phyloP scores from a whole-genome alignment of 2,329 filamentous ascomycete genomes.

The Alternaria tenuissima region DNA sequence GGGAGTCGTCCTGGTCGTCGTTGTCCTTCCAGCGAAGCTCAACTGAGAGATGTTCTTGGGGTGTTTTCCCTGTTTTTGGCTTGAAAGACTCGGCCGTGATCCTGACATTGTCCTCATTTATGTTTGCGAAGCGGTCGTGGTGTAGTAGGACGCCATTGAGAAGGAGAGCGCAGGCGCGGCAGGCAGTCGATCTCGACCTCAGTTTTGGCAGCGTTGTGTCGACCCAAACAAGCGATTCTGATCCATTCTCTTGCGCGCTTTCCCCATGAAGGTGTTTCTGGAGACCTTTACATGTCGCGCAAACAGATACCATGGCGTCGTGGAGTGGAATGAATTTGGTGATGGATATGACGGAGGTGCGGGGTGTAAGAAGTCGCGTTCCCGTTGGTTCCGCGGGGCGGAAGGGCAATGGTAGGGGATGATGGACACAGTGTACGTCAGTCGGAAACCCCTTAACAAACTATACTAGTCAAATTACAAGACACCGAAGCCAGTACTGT shows the following conservation, averaged over 20 bases:
- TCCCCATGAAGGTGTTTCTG: constrained; percentile 40
- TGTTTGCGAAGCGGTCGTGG: constrained; percentile 38
- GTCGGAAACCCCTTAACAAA: constrained; percentile 15
- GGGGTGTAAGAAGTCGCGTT: constrained; percentile 19
- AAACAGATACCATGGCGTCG: constrained; percentile 40
- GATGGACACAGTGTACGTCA: constrained; percentile 14
- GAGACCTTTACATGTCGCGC: constrained; percentile 45
- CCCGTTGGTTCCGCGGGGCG: constrained; percentile 20
- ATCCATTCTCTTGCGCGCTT: constrained; percentile 22
- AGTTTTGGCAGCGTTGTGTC: constrained; percentile 41
- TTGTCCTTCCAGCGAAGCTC: constrained; percentile 43
- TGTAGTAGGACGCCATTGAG: constrained; percentile 46
- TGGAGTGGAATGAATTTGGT: background rate
- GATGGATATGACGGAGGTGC: constrained; percentile 11
- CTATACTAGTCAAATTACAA: constrained; percentile 2
- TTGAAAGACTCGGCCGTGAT: constrained; percentile 43
- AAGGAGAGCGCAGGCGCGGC: constrained; percentile 45
- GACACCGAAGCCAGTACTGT: constrained; percentile 1
- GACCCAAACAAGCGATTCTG: constrained; percentile 33
- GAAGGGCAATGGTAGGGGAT: constrained; percentile 8
- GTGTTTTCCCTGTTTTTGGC: constrained; percentile 15
- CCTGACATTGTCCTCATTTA: constrained; percentile 34
- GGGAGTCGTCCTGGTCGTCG: constrained; percentile 27
- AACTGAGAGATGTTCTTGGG: constrained; percentile 46
- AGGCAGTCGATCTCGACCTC: constrained; percentile 39